phyloP scores from a whole-genome alignment of 2,329 filamentous ascomycete genomes.

The Ascochyta lentis region DNA sequence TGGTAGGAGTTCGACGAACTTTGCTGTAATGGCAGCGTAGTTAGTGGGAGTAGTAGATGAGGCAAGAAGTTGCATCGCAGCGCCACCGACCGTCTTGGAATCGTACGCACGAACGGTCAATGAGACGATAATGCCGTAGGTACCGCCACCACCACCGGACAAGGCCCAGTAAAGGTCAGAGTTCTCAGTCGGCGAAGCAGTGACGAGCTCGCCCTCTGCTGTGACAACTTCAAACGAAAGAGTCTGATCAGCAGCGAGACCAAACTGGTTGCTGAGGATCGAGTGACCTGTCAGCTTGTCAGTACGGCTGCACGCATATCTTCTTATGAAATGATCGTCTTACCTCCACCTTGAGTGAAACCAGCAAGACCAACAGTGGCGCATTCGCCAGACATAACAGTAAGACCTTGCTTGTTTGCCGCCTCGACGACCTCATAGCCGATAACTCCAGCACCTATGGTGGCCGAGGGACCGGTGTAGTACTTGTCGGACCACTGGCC shows the following conservation, averaged over 20 bases:
- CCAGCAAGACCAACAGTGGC: slow-evolving; percentile 44
- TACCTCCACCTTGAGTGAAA: slow-evolving; percentile 38
- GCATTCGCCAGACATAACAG: slow-evolving; percentile 40
- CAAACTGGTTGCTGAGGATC: slow-evolving; percentile 26
- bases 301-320: too few relatives aligned
- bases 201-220: slow-evolving; percentile 37
- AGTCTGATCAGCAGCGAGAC: slow-evolving; percentile 42
- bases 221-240: slow-evolving; percentile 44
- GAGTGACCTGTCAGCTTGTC: slow-evolving; percentile 25
- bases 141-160: slow-evolving; percentile 40
- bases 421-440: slow-evolving; percentile 33
- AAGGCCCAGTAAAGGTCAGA: slow-evolving; percentile 49
- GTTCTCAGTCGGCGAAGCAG: slow-evolving; percentile 37
- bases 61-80: slow-evolving; percentile 28
- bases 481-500: slow-evolving; percentile 25
- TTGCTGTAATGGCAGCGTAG: slow-evolving; percentile 19
- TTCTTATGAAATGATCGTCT: too few relatives aligned
- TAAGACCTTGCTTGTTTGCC: slow-evolving; percentile 25
- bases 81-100: slow-evolving; percentile 29
- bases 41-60: slow-evolving; percentile 23
- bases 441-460: slow-evolving; percentile 38
- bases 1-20: slow-evolving; percentile 25
- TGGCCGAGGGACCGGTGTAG: slow-evolving; percentile 38
- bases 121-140: slow-evolving; percentile 40
- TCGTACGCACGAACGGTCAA: slow-evolving; percentile 38